Conservation (phyloP, 1,284 basidiomycete genomes). For the Ustilago esculenta region DNA sequence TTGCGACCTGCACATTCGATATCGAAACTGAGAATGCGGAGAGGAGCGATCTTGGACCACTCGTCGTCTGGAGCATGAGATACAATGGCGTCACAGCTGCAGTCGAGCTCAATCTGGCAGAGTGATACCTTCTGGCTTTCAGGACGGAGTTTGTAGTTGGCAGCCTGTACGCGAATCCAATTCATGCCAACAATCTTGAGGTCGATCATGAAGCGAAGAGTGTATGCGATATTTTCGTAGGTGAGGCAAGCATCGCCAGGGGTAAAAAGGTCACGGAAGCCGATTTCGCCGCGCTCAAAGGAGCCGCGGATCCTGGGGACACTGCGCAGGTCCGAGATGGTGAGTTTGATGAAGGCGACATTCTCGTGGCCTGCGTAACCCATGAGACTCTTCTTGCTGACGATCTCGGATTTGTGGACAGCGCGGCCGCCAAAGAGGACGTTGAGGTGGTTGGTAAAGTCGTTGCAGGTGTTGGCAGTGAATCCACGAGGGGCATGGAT, state of each 20-base stretch:
- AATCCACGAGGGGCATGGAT: constrained; percentile 64
- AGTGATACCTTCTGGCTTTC: constrained; percentile 52
- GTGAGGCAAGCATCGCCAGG: constrained; percentile 58
- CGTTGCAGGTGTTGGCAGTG: constrained; percentile 52
- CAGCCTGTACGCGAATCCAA: constrained; percentile 60
- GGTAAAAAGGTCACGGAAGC: constrained; percentile 62
- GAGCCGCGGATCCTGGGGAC: constrained; percentile 59
- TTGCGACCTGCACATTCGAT: constrained; percentile 67
- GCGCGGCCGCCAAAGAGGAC: constrained; percentile 51
- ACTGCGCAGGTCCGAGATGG: constrained; percentile 55
- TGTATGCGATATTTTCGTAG: constrained; percentile 66
- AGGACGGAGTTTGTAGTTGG: constrained; percentile 58
- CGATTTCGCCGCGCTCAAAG: constrained; percentile 64
- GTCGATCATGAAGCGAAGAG: constrained; percentile 67
- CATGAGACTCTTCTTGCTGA: constrained; percentile 63
- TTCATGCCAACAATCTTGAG: constrained; percentile 66
- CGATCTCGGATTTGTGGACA: constrained; percentile 50
- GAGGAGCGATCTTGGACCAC: constrained; percentile 64
- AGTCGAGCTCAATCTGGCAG: constrained; percentile 65
- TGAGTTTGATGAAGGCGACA: constrained; percentile 64
- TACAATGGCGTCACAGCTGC: constrained; percentile 54
- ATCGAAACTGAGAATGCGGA: constrained; percentile 66
- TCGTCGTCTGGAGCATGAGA: constrained; percentile 64
- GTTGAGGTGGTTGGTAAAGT: constrained; percentile 64
- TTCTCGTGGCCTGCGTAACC: constrained; percentile 61